A percentile compares a stretch with the other conserved stretches of the same genome.
phyloP scores from a whole-genome alignment of 768 basidiomycete species.

The Tephrocybe sp. region DNA sequence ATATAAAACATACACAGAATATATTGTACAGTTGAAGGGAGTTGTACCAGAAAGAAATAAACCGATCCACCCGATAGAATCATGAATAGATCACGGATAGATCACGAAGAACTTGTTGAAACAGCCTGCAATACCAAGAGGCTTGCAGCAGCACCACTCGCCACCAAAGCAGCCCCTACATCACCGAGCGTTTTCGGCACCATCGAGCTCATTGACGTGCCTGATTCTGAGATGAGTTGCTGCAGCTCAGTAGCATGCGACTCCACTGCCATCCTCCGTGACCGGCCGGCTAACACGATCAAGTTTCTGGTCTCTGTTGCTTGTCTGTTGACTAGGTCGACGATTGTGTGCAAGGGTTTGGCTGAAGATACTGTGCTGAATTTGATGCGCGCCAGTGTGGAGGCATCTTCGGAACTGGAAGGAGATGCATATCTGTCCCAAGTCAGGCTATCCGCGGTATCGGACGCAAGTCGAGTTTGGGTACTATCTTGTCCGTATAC shows the following conservation, averaged over 20 bases:
- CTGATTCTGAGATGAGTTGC: conserved; percentile 39
- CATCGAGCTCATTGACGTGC: conserved; percentile 46
- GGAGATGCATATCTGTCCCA: conserved; percentile 64
- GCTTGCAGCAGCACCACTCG: conserved; percentile 45
- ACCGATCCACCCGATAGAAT: background rate
- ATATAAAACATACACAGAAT: no score
- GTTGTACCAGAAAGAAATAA: no score
- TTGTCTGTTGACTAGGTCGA: conserved; percentile 39
- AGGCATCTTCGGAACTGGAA: conserved; percentile 23
- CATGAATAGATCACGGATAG: no score
- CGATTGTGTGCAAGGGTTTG: conserved; percentile 54
- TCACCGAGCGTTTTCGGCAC: conserved; percentile 75
- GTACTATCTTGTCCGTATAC: conserved; percentile 66
- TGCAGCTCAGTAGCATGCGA: conserved; percentile 59
- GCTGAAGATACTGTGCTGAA: conserved; percentile 53
- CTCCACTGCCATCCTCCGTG: conserved; percentile 63
- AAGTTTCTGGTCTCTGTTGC: conserved; percentile 40
- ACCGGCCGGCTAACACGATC: conserved; percentile 71
- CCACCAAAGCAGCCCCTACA: conserved; percentile 67
- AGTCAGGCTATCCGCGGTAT: conserved; percentile 76
- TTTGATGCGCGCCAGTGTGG: conserved; percentile 49
- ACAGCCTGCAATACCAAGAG: conserved; percentile 51
- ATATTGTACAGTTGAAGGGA: no score
- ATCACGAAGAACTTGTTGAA: background rate
- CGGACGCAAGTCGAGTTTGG: conserved; percentile 66